Evolutionary conservation across 768 basidiomycete genomes (phyloP), one percentile per base, ranked within the genome.

Genomic region (Brasilioporus rufonigricans): DNA sequence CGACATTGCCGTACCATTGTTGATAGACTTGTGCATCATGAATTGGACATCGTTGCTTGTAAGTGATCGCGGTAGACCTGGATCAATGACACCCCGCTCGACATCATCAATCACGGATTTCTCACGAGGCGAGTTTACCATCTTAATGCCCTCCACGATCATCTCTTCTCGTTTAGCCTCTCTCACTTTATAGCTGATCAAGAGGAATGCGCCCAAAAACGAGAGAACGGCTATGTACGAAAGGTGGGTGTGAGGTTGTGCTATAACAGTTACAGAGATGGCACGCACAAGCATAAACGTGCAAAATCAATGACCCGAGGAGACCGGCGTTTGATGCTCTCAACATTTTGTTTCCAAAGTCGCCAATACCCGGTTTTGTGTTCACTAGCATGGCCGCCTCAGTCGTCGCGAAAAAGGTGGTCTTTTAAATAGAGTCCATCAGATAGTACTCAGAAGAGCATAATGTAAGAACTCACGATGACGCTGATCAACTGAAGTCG

Each of bases 401-500:
- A 18, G 76, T 79, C 0, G 82, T 77, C 2, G 83, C 83, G 55
- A 85, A 84, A 64, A 85, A 85, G 0, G 83, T 85, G 1, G 83
- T 82, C 83, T 85, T 53, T 13, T 33, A 24, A 50, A 9, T 18
- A 14, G 12, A 52, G 23, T 39, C 5, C 24, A 8, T 62, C 32
- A 52, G 32, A 53, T 23, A 43, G 24, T 19, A 19, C 27, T 32
- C 23, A 24, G 13, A 39, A 38, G 3, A 43, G 10, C 6, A 27
- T 18, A n/a, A 35, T 23, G 31, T 1, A 6, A 50, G 26, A 33
- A 71, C 81, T 62, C 39, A 83, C 83, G 48, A 84, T 82, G 29
- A 85, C 76, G 44, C 75, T 79, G 65, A 85, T 83, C 11, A 85
- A 69, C 66, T 84, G 82, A 44, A 85, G 73, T 24, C 83, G 74